A percentile compares a stretch with the other conserved stretches of the same genome.
These are phyloP conservation scores for Leishmania tarentolae DNA, from an alignment of 208 protist species.

Conservation along the genomic window DNA sequence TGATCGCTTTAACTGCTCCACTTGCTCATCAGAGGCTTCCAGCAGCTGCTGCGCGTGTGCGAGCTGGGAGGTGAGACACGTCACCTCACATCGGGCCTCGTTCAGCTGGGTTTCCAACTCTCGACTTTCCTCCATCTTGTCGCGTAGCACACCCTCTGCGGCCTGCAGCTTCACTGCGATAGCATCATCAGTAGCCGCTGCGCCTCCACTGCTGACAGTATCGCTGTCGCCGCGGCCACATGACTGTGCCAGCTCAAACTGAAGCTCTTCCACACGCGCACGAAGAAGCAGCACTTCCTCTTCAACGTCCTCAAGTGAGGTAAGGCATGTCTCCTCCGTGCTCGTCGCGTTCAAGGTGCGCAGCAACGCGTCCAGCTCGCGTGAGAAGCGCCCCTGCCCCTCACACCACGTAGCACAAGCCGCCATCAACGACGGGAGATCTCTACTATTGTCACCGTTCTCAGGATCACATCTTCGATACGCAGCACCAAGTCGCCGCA, in stretches of 20 bases:
- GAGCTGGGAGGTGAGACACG: slow-evolving; percentile 31
- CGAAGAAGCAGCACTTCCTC: slow-evolving; percentile 8
- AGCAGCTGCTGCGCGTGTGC: slow-evolving; percentile 22
- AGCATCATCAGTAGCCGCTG: neutral
- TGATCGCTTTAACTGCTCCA: slow-evolving; percentile 37
- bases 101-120: slow-evolving; percentile 13
- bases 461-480: neutral
- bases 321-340: neutral
- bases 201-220: neutral
- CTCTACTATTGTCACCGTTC: neutral
- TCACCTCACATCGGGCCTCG: slow-evolving; percentile 30
- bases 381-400: neutral
- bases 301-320: slow-evolving; percentile 22
- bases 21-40: slow-evolving; percentile 37
- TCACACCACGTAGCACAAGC: neutral
- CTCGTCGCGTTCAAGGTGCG: neutral
- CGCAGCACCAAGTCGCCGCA: slow-evolving; percentile 11
- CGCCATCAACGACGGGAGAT: slow-evolving; percentile 3
- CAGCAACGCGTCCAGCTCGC: slow-evolving; percentile 18
- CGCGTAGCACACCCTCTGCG: slow-evolving; percentile 16
- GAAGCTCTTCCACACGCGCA: slow-evolving; percentile 11
- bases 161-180: slow-evolving; percentile 2
- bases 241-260: neutral
- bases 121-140: slow-evolving; percentile 18
- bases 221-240: neutral